Evolutionary conservation across 257 asterid genomes (phyloP), one percentile per base, ranked within the genome.

Genomic region (Agastache rugosa): DNA sequence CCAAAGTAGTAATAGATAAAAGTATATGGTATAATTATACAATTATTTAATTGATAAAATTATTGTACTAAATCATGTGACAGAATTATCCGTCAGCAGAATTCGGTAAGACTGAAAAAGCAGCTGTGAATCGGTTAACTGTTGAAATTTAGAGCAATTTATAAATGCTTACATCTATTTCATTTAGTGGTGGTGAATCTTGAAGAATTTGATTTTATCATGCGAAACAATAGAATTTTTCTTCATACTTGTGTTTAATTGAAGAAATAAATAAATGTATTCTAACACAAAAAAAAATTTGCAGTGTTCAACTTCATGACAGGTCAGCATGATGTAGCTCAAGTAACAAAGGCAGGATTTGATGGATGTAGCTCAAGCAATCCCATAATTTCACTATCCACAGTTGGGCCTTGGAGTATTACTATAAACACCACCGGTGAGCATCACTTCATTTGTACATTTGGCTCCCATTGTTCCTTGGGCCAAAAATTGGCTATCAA

Each of bases 401-500:
- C 88, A 1, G 68, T 45, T 4, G 91, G 91, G 29, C 97, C 96
- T 0, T 81, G 91, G 10, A 86, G 63, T 39, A 31, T 78, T 54
- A 82, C 86, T 15, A 87, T 91, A 10, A 71, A 63, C 87, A n/a
- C 93, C 10, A 8, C 84, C 66, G 96, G 96, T 0, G 65, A 60
- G 1, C 39, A 79, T 39, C 72, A 84, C 83, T 91, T 73, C 83
- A 84, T 87, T 17, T 87, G 93, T 73, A 89, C 97, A 11, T 72
- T 89, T 45, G 86, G 85, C 29, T 66, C 37, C 8, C 96, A 91
- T 19, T 91, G 97, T 68, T 2, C 61, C 42, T 19, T 74, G 1
- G 97, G 96, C n/a, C 96, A 91, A 63, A 91, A 85, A 50, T 63
- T 91, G 72, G 86, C 89, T 8, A 83, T 90, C 82, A 85, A 74